Conservation (phyloP, 345 rosid species). For the Citrus inodora region DNA sequence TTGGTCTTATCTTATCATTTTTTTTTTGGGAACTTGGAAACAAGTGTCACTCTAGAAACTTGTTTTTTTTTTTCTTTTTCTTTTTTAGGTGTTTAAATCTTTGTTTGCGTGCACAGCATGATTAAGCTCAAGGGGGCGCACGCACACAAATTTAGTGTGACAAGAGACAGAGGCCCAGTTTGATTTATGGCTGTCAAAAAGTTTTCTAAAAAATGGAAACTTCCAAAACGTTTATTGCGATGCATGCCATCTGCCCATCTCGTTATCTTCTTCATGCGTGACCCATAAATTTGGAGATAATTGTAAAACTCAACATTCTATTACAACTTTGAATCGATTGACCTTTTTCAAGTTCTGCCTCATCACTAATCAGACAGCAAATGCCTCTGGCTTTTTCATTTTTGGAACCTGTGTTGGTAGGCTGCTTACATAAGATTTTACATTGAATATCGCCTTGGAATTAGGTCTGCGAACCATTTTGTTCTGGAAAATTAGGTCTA, state of each 20-base stretch:
- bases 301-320: not conserved
- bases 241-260: not conserved
- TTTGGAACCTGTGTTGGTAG: not conserved
- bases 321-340: not conserved
- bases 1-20: not conserved
- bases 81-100: not conserved
- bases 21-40: constrained; percentile 6
- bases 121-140: constrained; percentile 19
- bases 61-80: too few species aligned
- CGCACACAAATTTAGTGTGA: not conserved
- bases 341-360: not conserved
- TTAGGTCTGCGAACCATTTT: not conserved
- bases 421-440: not conserved
- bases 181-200: not conserved
- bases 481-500: not conserved
- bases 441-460: not conserved
- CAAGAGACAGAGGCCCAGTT: not conserved
- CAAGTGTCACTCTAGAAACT: not conserved
- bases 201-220: not conserved
- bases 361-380: not conserved
- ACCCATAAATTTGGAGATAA: not conserved
- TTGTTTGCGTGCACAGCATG: constrained; percentile 38
- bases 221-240: not conserved
- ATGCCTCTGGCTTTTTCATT: not conserved
- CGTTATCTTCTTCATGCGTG: not conserved